Evolutionary conservation across 2,329 filamentous ascomycete species (phyloP).

Genomic region (Pseudogymnoascus sp.): DNA sequence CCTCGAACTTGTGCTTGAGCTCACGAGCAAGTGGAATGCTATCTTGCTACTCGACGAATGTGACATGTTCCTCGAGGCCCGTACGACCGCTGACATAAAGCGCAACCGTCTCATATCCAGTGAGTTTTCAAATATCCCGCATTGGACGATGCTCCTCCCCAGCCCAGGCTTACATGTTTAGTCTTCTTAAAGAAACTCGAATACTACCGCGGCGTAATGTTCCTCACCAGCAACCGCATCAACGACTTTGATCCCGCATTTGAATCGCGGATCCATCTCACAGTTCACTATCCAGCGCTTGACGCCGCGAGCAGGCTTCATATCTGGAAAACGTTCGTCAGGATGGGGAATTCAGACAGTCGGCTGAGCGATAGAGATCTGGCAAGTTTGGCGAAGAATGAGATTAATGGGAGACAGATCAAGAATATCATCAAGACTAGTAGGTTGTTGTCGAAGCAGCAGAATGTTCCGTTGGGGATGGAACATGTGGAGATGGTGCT

Average conservation of each 20-base stretch:
- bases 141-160: not conserved
- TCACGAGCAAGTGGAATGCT: slow-evolving; percentile 66
- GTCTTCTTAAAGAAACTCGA: slow-evolving; percentile 32
- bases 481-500: slow-evolving; percentile 24
- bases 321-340: slow-evolving; percentile 22
- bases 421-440: slow-evolving; percentile 31
- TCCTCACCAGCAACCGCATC: slow-evolving; percentile 33
- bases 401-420: slow-evolving; percentile 31
- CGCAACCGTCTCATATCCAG: slow-evolving; percentile 34
- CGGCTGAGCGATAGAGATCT: slow-evolving; percentile 17
- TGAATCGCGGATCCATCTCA: slow-evolving; percentile 29
- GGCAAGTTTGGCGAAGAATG: slow-evolving; percentile 15
- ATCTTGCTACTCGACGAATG: slow-evolving; percentile 67
- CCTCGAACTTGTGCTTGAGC: slow-evolving; percentile 60
- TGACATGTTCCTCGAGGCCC: slow-evolving; percentile 46
- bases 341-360: slow-evolving; percentile 8
- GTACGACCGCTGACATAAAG: slow-evolving; percentile 28
- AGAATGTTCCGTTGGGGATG: slow-evolving; percentile 20
- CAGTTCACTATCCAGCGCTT: slow-evolving; percentile 23
- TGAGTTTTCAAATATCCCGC: not conserved
- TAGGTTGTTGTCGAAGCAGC: slow-evolving; percentile 22
- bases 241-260: slow-evolving; percentile 30
- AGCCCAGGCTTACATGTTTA: not conserved
- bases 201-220: slow-evolving; percentile 34
- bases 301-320: slow-evolving; percentile 17